phyloP scores from a whole-genome alignment of 768 basidiomycete species.

The Leccinum subgranulosum region DNA sequence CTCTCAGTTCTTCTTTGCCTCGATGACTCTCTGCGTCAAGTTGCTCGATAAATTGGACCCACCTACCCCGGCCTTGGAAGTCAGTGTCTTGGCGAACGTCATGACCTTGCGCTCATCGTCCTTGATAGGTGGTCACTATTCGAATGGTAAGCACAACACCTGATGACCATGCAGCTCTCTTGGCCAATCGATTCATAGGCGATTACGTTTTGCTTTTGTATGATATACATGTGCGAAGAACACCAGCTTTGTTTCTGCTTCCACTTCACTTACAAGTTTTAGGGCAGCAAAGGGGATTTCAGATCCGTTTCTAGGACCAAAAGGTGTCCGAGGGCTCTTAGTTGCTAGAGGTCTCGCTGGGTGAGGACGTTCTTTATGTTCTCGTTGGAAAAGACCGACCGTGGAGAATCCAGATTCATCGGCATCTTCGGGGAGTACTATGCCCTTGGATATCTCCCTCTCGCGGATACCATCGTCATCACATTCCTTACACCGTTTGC shows the following conservation, averaged over 20 bases:
- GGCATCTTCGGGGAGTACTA: conserved; percentile 69
- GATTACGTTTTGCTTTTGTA: conserved; percentile 51
- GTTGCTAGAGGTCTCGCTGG: conserved; percentile 61
- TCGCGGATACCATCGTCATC: conserved; percentile 76
- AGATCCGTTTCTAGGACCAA: conserved; percentile 67
- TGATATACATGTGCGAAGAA: conserved; percentile 45
- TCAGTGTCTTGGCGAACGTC: conserved; percentile 21
- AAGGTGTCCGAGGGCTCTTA: conserved; percentile 58
- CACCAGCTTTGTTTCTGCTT: background rate
- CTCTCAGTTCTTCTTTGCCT: conserved; percentile 57
- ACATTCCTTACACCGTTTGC: conserved; percentile 70
- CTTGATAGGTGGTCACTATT: conserved; percentile 46
- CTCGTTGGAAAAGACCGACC: background rate
- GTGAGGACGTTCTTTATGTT: conserved; percentile 33
- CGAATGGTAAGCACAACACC: conserved; percentile 47
- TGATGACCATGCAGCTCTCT: background rate
- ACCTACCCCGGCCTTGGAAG: conserved; percentile 58
- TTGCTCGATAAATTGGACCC: conserved; percentile 53
- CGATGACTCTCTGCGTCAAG: conserved; percentile 65
- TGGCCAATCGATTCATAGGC: conserved; percentile 29
- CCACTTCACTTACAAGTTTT: background rate
- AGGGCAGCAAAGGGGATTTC: conserved; percentile 42
- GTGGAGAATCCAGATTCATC: conserved; percentile 51
- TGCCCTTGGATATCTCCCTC: conserved; percentile 68
- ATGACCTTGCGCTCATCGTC: background rate